Conservation (phyloP, 2,329 filamentous ascomycete genomes). For the Xylariaceae sp. region DNA sequence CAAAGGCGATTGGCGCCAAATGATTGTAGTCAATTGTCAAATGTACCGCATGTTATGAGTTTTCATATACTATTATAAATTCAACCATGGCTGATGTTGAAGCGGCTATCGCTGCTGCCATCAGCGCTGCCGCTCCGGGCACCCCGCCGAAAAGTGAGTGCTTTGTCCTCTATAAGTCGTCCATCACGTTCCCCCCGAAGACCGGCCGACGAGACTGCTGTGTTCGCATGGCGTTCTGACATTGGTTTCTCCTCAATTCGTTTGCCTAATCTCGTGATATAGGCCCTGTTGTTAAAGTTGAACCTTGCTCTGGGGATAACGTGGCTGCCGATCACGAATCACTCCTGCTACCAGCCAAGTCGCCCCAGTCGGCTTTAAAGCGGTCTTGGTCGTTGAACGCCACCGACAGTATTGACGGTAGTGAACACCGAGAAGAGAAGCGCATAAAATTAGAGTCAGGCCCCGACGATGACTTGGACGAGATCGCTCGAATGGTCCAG, state of each 20-base stretch:
- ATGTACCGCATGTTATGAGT: constrained; percentile 8
- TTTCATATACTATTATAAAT: constrained; percentile 12
- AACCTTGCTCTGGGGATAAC: constrained; percentile 24
- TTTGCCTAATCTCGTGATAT: constrained; percentile 12
- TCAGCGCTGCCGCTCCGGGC: constrained; percentile 24
- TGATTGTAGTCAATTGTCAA: constrained; percentile 5
- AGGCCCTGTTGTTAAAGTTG: constrained; percentile 33
- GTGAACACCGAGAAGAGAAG: constrained; percentile 29
- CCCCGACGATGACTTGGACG: constrained; percentile 16
- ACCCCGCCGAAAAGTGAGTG: constrained; percentile 24
- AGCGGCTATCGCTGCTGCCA: constrained; percentile 32
- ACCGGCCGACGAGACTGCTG: not conserved
- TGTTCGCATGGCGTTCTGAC: not conserved
- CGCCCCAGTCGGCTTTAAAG: constrained; percentile 27
- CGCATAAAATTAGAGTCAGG: constrained; percentile 29
- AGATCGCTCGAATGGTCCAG: constrained; percentile 31
- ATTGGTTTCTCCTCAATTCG: not conserved
- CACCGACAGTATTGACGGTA: constrained; percentile 6
- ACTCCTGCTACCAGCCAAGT: constrained; percentile 3
- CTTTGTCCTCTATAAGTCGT: constrained; percentile 1
- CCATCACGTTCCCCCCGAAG: not conserved
- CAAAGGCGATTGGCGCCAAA: not conserved
- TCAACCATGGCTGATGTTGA: constrained; percentile 31
- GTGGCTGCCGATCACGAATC: constrained; percentile 26
- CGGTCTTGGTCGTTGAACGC: constrained; percentile 28